A percentile compares a stretch with the other conserved stretches of the same genome.
Evolutionary conservation across 2,329 filamentous ascomycete genomes (phyloP).

Genomic region (Aureobasidium sp.): DNA sequence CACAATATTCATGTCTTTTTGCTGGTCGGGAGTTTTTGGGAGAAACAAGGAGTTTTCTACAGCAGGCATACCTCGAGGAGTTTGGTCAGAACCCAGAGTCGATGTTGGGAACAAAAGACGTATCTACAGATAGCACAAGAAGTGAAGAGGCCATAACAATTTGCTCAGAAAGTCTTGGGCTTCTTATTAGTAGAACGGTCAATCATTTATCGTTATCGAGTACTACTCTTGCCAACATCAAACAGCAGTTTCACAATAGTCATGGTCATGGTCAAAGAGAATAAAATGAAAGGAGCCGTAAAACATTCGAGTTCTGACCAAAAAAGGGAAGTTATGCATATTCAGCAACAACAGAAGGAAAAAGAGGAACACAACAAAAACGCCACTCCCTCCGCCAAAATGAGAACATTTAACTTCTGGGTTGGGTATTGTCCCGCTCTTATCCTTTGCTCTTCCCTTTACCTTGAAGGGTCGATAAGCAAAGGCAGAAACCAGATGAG

Average conservation of each 20-base stretch:
- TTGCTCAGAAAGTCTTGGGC: background rate
- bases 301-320: conserved; percentile 12
- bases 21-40: background rate
- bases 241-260: background rate
- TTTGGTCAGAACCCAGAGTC: background rate
- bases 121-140: background rate
- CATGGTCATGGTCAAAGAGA: background rate
- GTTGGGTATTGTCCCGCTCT: background rate
- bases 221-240: background rate
- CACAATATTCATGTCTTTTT: background rate
- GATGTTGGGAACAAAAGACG: background rate
- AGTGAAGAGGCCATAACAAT: background rate
- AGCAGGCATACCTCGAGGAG: background rate
- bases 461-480: background rate
- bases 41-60: background rate
- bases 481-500: background rate
- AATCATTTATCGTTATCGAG: too few relatives aligned
- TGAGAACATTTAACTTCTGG: conserved; percentile 3
- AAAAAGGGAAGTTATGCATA: conserved; percentile 11
- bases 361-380: background rate
- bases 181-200: background rate
- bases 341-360: conserved; percentile 3
- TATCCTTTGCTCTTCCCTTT: background rate
- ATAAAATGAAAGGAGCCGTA: background rate
- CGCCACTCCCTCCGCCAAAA: conserved; percentile 2